phyloP scores from a whole-genome alignment of 805 yeast genomes.

The Kuraishia hungarica region DNA sequence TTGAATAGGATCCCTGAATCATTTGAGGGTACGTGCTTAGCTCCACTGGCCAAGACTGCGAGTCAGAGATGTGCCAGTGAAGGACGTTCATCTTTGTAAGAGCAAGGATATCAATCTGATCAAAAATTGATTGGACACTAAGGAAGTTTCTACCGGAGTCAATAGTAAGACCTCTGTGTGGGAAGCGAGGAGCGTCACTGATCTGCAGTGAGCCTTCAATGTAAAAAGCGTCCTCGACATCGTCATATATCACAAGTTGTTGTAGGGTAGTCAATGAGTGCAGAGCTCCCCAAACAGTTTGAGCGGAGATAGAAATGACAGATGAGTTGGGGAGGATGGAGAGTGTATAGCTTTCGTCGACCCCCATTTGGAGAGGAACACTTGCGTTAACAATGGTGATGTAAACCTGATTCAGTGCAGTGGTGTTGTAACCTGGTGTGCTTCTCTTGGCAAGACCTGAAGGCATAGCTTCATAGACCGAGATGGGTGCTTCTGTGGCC shows the following conservation, averaged over 20 bases:
- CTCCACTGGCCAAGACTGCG: conserved; percentile 32
- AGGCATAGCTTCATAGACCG: conserved; percentile 13
- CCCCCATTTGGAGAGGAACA: conserved; percentile 25
- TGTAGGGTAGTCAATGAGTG: conserved; percentile 31
- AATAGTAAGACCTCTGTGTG: conserved; percentile 30
- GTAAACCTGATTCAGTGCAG: conserved; percentile 2
- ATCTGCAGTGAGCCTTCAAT: conserved; percentile 27
- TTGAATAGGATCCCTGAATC: conserved; percentile 29
- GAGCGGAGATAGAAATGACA: conserved; percentile 18
- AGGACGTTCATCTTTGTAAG: conserved; percentile 28
- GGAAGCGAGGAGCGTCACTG: conserved; percentile 24
- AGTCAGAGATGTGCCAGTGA: conserved; percentile 32
- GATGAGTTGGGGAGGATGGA: conserved; percentile 5
- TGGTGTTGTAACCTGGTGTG: not conserved
- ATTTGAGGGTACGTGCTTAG: conserved; percentile 25
- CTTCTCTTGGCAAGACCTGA: not conserved
- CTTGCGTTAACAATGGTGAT: conserved; percentile 13
- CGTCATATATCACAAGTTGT: conserved; percentile 26
- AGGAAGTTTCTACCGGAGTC: conserved; percentile 31
- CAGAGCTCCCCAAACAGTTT: conserved; percentile 32
- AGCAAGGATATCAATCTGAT: conserved; percentile 30
- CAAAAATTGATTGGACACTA: conserved; percentile 15
- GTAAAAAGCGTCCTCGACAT: conserved; percentile 9
- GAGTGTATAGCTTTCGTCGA: conserved; percentile 27
- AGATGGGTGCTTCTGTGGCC: conserved; percentile 19